These are phyloP conservation scores for Abrus precatorius DNA, from an alignment of 306 rosid genomes.

Conservation along the genomic window DNA sequence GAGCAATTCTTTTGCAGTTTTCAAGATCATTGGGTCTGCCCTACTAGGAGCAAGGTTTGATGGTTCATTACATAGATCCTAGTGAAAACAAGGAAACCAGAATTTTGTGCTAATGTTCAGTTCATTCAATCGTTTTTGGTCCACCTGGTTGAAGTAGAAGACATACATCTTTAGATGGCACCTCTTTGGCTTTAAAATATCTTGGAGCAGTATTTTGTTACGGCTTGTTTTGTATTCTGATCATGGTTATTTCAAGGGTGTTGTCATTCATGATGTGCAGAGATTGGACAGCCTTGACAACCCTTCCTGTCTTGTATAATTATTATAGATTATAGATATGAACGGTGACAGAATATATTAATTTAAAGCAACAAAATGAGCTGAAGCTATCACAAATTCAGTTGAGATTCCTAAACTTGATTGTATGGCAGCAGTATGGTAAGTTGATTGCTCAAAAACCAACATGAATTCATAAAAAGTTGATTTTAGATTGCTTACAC, in stretches of 20 bases:
- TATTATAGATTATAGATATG: not conserved
- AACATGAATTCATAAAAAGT: constrained; percentile 20
- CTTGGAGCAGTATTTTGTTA: not conserved
- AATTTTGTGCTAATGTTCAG: not conserved
- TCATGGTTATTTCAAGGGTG: constrained; percentile 18
- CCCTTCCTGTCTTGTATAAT: not conserved
- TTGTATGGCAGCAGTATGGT: constrained; percentile 25
- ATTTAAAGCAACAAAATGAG: not conserved
- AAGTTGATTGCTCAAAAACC: constrained; percentile 4
- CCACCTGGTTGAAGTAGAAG: not conserved
- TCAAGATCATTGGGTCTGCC: not conserved
- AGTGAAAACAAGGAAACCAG: constrained; percentile 7
- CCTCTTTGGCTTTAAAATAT: not conserved
- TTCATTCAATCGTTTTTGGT: not conserved
- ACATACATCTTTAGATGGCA: not conserved
- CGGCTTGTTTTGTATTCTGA: not conserved
- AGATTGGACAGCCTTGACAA: not conserved
- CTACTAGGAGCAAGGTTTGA: not conserved
- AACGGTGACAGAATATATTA: not conserved
- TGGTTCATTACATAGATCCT: not conserved
- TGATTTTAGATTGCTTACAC: not conserved
- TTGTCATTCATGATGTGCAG: constrained; percentile 26
- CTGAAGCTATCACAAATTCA: constrained; percentile 4
- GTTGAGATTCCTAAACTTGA: constrained; percentile 33
- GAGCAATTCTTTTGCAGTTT: not conserved